Base-by-base conservation (phyloP, 441 rosid species). In the Corymbia calophylla region DNA sequence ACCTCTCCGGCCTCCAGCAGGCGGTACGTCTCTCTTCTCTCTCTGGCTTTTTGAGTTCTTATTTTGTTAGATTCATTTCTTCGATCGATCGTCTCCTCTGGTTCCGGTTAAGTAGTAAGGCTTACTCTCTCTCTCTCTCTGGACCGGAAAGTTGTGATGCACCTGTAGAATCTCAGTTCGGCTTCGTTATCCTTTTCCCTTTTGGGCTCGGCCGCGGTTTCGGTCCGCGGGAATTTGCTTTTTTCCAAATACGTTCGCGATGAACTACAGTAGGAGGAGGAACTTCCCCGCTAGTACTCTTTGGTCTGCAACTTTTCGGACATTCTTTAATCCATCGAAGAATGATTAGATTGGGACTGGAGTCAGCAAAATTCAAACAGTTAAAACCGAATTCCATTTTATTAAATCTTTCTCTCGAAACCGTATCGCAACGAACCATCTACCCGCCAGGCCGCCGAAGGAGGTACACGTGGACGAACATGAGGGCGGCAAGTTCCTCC, bases 1-100 rank as follows among this genome's bases (percentile, higher is more conserved):
- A 95, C 91, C 97, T 97, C 92, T 88, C 97, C 66, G 99, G 99
- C 19, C 35, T 95, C 89, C 97, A 97, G 88, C 98, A 97, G 93
- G 97, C 97, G 88, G 99, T 96, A 94, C 13, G 93, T 87, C 6
- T 44, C 14, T 60, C 60, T 16, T 2, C 58, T 35, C 31, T 35
- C 25, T 19, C 53, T 23, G 5, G 44, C 56, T 4, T 11, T 49
- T 29, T 48, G 25, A 29, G 16, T 6, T 73, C 82, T 73, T 39
- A 23, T 21, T 39, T 73, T 13, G 49, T 6, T 73, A 49, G 29
- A 48, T 4, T 70, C 48, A 1, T 70, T 70, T 11, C 48, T 21
- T 51, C 56, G 21, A 15, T 85, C 39, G 25, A 49, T 85, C 56
- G 54, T 84, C 56, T 84, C 0, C n/a, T 84, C 31, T n/a, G 11